These are phyloP conservation scores for Nakaseomyces glabratus DNA, from an alignment of 1,139 yeast genomes.

Conservation along the genomic window DNA sequence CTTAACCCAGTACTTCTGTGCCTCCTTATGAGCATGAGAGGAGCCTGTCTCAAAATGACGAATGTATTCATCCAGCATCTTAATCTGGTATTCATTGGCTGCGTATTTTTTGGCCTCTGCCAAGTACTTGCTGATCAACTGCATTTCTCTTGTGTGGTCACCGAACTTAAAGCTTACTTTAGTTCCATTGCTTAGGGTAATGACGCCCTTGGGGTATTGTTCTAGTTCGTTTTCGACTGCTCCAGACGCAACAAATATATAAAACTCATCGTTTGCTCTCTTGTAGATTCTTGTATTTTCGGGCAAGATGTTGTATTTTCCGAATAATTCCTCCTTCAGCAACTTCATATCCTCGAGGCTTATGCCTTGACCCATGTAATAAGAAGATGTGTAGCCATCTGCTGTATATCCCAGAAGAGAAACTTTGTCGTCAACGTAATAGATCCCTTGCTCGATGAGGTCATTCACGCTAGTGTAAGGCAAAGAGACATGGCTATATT, in stretches of 20 bases:
- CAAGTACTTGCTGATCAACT: slow-evolving; percentile 47
- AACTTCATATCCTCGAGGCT: slow-evolving; percentile 55
- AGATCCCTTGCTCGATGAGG: slow-evolving; percentile 35
- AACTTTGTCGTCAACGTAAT: slow-evolving; percentile 38
- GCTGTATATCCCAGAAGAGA: slow-evolving; percentile 71
- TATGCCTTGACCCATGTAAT: slow-evolving; percentile 45
- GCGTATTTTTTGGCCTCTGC: slow-evolving; percentile 50
- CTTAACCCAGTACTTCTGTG: slow-evolving; percentile 82
- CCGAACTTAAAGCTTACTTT: slow-evolving; percentile 56
- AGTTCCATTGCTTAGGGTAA: slow-evolving; percentile 33
- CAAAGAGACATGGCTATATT: slow-evolving; percentile 7
- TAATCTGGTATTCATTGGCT: slow-evolving; percentile 63
- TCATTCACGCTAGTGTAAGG: slow-evolving; percentile 39
- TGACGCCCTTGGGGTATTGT: slow-evolving; percentile 37
- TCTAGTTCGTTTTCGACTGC: slow-evolving; percentile 35
- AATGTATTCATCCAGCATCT: slow-evolving; percentile 57
- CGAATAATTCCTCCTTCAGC: slow-evolving; percentile 51
- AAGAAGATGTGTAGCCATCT: slow-evolving; percentile 63
- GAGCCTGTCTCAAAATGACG: slow-evolving; percentile 73
- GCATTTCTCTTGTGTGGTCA: slow-evolving; percentile 62
- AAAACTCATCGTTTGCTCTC: slow-evolving; percentile 36
- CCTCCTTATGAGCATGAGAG: slow-evolving; percentile 73
- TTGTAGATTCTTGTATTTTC: slow-evolving; percentile 73
- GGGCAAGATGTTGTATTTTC: slow-evolving; percentile 57
- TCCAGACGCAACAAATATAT: slow-evolving; percentile 56